These are phyloP conservation scores for Perkinsus chesapeaki DNA, from an alignment of 169 alveolate genomes.

Conservation along the genomic window DNA sequence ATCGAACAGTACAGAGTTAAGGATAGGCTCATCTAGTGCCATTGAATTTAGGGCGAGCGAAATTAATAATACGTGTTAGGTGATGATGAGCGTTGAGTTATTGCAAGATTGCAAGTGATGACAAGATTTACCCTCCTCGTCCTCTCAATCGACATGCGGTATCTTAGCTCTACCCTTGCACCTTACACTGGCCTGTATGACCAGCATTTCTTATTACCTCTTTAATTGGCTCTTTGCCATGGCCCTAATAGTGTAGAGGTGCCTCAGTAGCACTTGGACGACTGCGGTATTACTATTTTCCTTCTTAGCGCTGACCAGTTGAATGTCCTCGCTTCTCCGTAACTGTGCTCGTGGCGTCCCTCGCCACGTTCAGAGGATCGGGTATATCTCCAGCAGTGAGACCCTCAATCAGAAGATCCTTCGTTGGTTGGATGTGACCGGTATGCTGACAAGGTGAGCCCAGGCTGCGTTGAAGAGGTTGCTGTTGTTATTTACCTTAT, in stretches of 20 bases:
- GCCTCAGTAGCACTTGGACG: no score
- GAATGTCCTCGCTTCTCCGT: neutral
- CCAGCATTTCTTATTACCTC: no score
- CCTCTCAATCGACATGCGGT: no score
- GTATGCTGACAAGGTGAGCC: constrained; percentile 34
- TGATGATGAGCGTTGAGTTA: neutral
- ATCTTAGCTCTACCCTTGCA: neutral
- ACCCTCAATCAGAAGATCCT: constrained; percentile 33
- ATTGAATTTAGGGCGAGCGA: neutral
- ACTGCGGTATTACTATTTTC: no score
- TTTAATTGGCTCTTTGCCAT: no score
- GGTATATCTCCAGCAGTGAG: constrained; percentile 13
- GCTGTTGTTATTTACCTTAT: neutral
- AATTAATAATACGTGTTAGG: neutral
- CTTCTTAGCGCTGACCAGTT: neutral
- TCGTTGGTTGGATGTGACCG: constrained; percentile 38
- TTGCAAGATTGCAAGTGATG: neutral
- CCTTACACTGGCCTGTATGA: neutral
- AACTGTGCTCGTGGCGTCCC: neutral
- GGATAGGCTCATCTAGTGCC: no score
- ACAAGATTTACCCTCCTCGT: neutral
- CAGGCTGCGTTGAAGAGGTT: neutral
- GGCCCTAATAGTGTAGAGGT: no score
- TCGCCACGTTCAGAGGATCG: neutral
- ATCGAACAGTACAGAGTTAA: no score